phyloP scores from a whole-genome alignment of 768 basidiomycete genomes.

The Pulveroboletus sp. region DNA sequence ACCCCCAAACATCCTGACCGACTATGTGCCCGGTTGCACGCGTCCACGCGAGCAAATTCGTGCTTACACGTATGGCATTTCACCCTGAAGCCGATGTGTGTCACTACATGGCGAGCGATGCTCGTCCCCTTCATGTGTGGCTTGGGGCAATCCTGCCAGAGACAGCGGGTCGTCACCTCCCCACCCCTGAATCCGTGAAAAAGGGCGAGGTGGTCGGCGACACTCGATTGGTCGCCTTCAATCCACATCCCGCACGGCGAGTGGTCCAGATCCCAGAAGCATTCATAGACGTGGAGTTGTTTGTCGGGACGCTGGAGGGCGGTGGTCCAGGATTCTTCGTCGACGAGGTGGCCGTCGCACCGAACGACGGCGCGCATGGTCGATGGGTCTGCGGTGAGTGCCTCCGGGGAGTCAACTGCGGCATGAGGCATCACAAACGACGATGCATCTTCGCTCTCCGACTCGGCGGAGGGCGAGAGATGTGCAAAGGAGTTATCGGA shows the following conservation, averaged over 20 bases:
- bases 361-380: constrained; percentile 17
- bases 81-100: constrained; percentile 30
- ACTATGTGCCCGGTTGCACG: constrained; percentile 33
- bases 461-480: constrained; percentile 22
- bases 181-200: constrained; percentile 31
- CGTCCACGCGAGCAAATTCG: constrained; percentile 33
- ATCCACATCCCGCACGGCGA: constrained; percentile 33
- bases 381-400: constrained; percentile 1
- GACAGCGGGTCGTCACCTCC: constrained; percentile 28
- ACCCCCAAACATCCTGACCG: constrained; percentile 30
- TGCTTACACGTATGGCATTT: constrained; percentile 29
- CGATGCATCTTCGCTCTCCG: constrained; percentile 20
- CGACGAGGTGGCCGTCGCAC: constrained; percentile 27
- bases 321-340: constrained; percentile 27
- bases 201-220: constrained; percentile 31
- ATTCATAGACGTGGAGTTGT: constrained; percentile 28
- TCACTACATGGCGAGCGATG: constrained; percentile 32
- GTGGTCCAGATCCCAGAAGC: constrained; percentile 25
- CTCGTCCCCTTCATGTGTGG: constrained; percentile 32
- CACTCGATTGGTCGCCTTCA: constrained; percentile 32
- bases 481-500: constrained; percentile 12
- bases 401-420: constrained; percentile 18
- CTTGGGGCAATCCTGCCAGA: constrained; percentile 29
- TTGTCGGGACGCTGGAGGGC: constrained; percentile 23
- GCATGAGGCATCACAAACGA: constrained; percentile 14